A percentile compares a stretch with the other conserved stretches of the same genome.
These are phyloP conservation scores for Lipomyces oligophaga DNA, from an alignment of 805 yeast genomes.

Conservation along the genomic window DNA sequence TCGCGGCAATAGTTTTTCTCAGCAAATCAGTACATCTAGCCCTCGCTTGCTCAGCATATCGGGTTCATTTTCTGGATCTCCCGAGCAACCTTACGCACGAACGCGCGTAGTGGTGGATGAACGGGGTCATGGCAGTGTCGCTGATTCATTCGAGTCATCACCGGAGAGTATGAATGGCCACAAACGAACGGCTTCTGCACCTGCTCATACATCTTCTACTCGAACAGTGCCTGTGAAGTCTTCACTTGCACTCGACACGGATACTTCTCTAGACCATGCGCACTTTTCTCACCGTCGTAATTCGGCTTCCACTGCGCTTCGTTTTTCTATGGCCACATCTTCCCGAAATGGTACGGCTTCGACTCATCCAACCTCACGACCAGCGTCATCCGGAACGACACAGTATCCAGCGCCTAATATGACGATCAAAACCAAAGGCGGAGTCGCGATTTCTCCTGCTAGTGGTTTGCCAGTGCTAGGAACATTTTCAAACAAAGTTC, in stretches of 20 bases:
- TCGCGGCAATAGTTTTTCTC: too few species aligned
- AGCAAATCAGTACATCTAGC: not conserved
- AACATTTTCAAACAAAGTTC: slow-evolving; percentile 24
- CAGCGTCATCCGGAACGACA: not conserved
- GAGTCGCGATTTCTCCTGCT: not conserved
- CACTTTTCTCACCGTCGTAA: not conserved
- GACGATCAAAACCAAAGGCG: not conserved
- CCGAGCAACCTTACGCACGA: too few species aligned
- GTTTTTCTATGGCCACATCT: too few species aligned
- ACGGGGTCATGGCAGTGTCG: too few species aligned
- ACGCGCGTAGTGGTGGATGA: too few species aligned
- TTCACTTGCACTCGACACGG: not conserved
- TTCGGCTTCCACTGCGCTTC: not conserved
- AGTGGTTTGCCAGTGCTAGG: slow-evolving; percentile 24
- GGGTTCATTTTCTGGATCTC: too few species aligned
- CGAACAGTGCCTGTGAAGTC: too few species aligned
- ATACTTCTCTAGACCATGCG: not conserved
- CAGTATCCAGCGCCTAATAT: not conserved
- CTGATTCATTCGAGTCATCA: not conserved
- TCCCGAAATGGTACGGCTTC: not conserved
- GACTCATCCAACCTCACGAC: not conserved
- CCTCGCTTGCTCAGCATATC: too few species aligned
- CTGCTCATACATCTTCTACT: too few species aligned
- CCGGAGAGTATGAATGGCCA: too few species aligned
- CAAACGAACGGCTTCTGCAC: not conserved